Evolutionary conservation across 257 asterid species (phyloP).

Genomic region (Nicotiana knightiana): DNA sequence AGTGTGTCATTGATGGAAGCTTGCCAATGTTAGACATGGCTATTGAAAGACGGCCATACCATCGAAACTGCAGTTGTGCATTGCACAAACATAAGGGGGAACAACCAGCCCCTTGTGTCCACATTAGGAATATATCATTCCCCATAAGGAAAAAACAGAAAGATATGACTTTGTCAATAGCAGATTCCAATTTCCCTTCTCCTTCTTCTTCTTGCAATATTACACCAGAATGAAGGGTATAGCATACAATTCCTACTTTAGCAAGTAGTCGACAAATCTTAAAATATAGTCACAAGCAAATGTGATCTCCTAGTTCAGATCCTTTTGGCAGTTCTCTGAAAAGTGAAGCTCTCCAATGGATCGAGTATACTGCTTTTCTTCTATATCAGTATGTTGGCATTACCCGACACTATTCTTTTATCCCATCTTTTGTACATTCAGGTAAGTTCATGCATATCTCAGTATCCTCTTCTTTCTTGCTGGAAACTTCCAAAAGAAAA

Average conservation of each 20-base stretch:
- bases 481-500: not conserved
- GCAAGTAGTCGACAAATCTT: not conserved
- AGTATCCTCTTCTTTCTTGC: not conserved
- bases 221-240: not conserved
- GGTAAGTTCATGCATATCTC: not conserved
- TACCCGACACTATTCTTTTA: not conserved
- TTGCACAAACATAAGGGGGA: constrained; percentile 13
- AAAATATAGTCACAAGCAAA: not conserved
- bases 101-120: not conserved
- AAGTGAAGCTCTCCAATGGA: not conserved
- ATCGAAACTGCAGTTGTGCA: constrained; percentile 25
- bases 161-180: not conserved
- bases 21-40: constrained; percentile 9
- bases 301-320: not conserved
- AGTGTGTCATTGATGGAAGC: constrained; percentile 18
- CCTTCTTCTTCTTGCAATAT: not conserved
- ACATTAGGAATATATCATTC: constrained; percentile 6
- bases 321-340: not conserved
- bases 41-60: constrained; percentile 24
- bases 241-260: not conserved
- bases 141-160: not conserved
- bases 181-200: not conserved
- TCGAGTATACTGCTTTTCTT: not conserved
- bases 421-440: not conserved
- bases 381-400: not conserved